Percentiles rank a stretch among this genome's conserved stretches.
phyloP scores from a whole-genome alignment of 352 stramenopile genomes.

The Globisporangium solare region DNA sequence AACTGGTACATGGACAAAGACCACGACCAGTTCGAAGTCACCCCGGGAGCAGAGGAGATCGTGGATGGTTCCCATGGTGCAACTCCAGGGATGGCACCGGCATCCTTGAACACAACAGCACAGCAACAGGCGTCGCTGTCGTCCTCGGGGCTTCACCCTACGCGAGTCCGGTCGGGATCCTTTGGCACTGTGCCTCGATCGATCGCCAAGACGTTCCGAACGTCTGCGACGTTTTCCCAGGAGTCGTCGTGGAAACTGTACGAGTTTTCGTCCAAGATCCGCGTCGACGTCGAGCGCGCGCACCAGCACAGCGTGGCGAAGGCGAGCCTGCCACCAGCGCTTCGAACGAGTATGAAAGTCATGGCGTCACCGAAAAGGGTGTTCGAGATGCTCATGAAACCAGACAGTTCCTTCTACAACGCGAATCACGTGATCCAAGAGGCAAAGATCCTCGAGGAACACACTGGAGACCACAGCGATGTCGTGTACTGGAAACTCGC shows the following conservation, averaged over 20 bases:
- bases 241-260: conserved; percentile 74
- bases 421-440: conserved; percentile 75
- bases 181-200: conserved; percentile 71
- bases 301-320: conserved; percentile 35
- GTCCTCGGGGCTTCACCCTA: neutral
- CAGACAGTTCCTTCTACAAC: conserved; percentile 66
- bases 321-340: conserved; percentile 39
- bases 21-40: conserved; percentile 21
- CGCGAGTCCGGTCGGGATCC: conserved; percentile 41
- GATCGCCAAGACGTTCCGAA: conserved; percentile 75
- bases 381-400: conserved; percentile 74
- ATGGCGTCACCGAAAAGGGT: conserved; percentile 58
- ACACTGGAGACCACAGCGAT: conserved; percentile 68
- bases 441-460: conserved; percentile 53
- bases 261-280: conserved; percentile 66
- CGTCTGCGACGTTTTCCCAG: conserved; percentile 73
- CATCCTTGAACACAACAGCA: conserved; percentile 2
- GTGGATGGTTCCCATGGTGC: conserved; percentile 16
- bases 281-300: conserved; percentile 58
- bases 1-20: conserved; percentile 87
- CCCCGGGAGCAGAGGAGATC: neutral
- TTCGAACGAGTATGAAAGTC: conserved; percentile 72
- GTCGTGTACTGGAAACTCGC: conserved; percentile 76
- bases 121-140: conserved; percentile 14
- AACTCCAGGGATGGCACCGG: conserved; percentile 1